Conservation (phyloP, 2,329 filamentous ascomycete genomes). For the Fusarium acutatum region DNA sequence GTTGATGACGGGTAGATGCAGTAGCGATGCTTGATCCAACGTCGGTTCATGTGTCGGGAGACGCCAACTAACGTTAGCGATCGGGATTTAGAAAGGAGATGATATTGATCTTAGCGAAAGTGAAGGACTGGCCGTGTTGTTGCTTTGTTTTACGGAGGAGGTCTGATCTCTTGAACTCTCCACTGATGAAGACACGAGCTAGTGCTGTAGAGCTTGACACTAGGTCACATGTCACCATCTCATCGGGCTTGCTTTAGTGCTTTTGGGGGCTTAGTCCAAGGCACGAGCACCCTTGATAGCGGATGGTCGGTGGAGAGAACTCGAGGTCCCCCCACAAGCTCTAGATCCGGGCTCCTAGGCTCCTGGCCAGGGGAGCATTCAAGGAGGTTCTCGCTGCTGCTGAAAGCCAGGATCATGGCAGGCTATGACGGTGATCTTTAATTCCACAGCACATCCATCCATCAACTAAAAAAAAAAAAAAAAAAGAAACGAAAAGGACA, state of each 20-base stretch:
- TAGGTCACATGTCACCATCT: slow-evolving; percentile 21
- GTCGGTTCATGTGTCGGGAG: not conserved
- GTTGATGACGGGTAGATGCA: not conserved
- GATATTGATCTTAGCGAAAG: slow-evolving; percentile 3
- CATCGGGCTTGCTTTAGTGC: slow-evolving; percentile 20
- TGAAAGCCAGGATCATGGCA: slow-evolving; percentile 2
- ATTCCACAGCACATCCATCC: slow-evolving; percentile 7
- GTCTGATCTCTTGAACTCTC: not conserved
- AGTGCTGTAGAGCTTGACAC: slow-evolving; percentile 1
- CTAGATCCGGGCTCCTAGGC: not conserved
- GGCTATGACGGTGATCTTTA: slow-evolving; percentile 23
- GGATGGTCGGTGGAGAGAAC: not conserved
- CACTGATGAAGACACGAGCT: not conserved
- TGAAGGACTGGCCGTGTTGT: not conserved
- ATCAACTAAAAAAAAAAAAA: not conserved
- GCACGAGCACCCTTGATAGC: slow-evolving; percentile 8
- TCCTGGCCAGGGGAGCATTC: not conserved
- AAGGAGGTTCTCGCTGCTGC: not conserved
- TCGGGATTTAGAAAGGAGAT: not conserved
- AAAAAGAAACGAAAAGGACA: slow-evolving; percentile 11
- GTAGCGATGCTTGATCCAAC: not conserved
- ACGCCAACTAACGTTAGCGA: not conserved
- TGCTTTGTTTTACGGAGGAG: slow-evolving; percentile 13
- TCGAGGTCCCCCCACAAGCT: slow-evolving; percentile 23
- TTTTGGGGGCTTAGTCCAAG: slow-evolving; percentile 5